Evolutionary conservation across 192 early-diverging fungal species (phyloP).

Genomic region (Coemansia sp.): DNA sequence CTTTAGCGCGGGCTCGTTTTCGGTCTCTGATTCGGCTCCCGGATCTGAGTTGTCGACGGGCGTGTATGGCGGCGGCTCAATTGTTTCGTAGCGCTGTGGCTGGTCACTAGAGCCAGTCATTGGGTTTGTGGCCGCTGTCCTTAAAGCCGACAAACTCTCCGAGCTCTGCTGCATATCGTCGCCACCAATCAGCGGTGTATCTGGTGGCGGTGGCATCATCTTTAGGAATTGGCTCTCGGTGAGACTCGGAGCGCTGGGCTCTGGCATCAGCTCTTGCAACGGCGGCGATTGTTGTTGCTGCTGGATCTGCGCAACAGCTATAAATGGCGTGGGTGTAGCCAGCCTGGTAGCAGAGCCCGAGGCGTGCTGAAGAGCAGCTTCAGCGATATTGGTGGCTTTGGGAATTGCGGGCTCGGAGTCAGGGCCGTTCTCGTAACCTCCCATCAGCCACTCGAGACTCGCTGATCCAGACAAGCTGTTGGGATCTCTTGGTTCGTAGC

Average conservation of each 20-base stretch:
- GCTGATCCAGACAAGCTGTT: neutral
- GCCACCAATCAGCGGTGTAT: neutral
- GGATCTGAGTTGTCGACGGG: slow-evolving; percentile 11
- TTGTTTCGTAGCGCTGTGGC: neutral
- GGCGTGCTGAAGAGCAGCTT: neutral
- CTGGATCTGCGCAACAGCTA: slow-evolving; percentile 11
- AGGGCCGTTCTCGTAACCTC: neutral
- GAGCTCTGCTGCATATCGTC: neutral
- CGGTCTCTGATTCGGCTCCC: neutral
- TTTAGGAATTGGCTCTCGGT: slow-evolving; percentile 20
- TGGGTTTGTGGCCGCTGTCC: neutral
- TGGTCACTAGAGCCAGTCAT: neutral
- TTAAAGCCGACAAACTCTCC: neutral
- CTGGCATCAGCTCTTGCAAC: neutral
- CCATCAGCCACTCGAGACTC: slow-evolving; percentile 12
- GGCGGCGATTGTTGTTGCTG: neutral
- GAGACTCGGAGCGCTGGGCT: slow-evolving; percentile 21
- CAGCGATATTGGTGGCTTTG: neutral
- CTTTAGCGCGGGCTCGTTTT: neutral
- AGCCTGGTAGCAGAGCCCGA: neutral
- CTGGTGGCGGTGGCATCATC: neutral
- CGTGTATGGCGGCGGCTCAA: slow-evolving; percentile 35
- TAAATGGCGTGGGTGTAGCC: slow-evolving; percentile 11
- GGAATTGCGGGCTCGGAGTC: neutral
- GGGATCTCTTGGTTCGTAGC: slow-evolving; percentile 13